Evolutionary conservation across 176 grass and related monocot species (phyloP).

Genomic region (Luzula sylvatica): DNA sequence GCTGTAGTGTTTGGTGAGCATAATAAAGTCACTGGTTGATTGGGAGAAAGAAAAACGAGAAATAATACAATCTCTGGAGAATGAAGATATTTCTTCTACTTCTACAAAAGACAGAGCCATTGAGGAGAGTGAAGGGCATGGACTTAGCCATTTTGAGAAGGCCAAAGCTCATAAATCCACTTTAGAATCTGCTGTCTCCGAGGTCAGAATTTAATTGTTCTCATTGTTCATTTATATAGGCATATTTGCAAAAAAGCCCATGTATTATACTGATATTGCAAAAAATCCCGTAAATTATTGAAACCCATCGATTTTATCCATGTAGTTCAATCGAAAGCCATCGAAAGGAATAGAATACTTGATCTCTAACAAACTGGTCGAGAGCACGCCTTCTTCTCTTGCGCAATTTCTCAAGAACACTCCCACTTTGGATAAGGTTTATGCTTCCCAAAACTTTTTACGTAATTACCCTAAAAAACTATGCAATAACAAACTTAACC

Average conservation of each 20-base stretch:
- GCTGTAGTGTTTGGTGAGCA: conserved; percentile 81
- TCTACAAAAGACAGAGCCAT: conserved; percentile 25
- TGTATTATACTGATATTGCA: too few species aligned
- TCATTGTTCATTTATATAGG: neutral
- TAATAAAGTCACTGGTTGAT: conserved; percentile 96
- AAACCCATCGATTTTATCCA: conserved; percentile 21
- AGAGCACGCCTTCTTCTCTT: conserved; percentile 60
- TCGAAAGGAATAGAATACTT: conserved; percentile 80
- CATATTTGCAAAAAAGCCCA: conserved; percentile 8
- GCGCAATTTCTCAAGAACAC: conserved; percentile 87
- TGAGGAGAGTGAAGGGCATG: conserved; percentile 72
- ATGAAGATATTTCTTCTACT: conserved; percentile 37
- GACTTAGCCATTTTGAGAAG: conserved; percentile 89
- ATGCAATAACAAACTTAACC: neutral
- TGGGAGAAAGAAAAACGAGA: conserved; percentile 83
- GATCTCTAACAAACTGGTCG: conserved; percentile 89
- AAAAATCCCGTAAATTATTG: neutral
- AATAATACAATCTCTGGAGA: conserved; percentile 35
- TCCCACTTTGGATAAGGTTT: conserved; percentile 87
- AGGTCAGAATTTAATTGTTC: conserved; percentile 40
- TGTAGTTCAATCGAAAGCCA: conserved; percentile 92
- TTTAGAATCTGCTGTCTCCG: conserved; percentile 80
- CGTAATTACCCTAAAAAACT: neutral
- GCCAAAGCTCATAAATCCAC: conserved; percentile 99
- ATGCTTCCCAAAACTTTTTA: conserved; percentile 16